Conservation (phyloP, 371 early-diverging fungal species). For the Choanephora cucurbitarum region DNA sequence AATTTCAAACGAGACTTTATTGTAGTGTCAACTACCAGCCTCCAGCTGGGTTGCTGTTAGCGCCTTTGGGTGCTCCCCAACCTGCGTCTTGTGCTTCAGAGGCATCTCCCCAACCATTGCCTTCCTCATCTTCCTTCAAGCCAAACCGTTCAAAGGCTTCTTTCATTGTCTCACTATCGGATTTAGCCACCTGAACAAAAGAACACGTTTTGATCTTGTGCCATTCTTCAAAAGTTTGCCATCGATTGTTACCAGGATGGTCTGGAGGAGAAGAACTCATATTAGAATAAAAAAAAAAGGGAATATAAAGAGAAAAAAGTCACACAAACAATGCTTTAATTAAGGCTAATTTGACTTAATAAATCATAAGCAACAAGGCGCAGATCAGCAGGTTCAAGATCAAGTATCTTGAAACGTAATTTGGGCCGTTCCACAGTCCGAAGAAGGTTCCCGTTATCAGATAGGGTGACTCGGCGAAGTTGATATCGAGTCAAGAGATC, state of each 20-base stretch:
- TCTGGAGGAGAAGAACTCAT: conserved; percentile 7
- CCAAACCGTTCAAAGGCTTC: conserved; percentile 20
- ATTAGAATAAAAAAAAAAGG: not conserved
- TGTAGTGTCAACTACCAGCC: conserved; percentile 5
- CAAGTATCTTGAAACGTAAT: not conserved
- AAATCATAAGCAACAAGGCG: not conserved
- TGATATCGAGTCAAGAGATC: not conserved
- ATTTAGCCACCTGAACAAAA: conserved; percentile 7
- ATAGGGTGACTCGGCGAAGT: conserved; percentile 1
- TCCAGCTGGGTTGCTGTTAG: not conserved
- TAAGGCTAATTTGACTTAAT: not conserved
- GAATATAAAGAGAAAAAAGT: not conserved
- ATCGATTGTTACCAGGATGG: conserved; percentile 29
- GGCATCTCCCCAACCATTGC: conserved; percentile 24
- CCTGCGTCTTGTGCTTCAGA: conserved; percentile 20
- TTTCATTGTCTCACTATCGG: conserved; percentile 10
- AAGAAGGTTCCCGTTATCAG: conserved; percentile 6
- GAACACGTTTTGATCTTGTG: conserved; percentile 12
- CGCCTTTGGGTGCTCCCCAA: conserved; percentile 17
- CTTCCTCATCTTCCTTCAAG: conserved; percentile 12
- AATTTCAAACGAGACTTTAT: not conserved
- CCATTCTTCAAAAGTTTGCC: conserved; percentile 28
- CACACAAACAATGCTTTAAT: not conserved
- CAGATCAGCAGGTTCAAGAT: conserved; percentile 1
- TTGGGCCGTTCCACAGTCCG: not conserved